These are phyloP conservation scores for Grosmannia clavigera DNA, from an alignment of 2,329 filamentous ascomycete species.

Conservation along the genomic window DNA sequence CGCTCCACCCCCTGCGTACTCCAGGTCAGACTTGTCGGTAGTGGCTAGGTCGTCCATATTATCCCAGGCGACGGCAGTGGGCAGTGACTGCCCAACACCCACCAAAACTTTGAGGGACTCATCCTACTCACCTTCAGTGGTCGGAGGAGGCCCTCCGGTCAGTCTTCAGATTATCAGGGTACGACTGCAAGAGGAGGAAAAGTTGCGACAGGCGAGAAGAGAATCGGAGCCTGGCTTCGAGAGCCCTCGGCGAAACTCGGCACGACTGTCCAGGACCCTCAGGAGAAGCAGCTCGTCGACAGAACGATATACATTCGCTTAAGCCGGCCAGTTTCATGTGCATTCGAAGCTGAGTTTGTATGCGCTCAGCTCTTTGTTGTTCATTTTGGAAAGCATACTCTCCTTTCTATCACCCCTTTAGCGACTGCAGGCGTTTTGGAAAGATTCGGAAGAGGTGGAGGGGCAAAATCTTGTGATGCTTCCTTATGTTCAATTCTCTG, in stretches of 20 bases:
- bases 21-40: background rate
- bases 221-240: conserved; percentile 1
- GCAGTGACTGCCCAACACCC: background rate
- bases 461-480: too few relatives aligned
- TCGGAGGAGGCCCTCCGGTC: background rate
- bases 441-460: too few relatives aligned
- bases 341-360: too few relatives aligned
- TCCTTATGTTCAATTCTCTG: too few relatives aligned
- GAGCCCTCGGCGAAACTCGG: conserved; percentile 3
- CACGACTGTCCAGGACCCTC: conserved; percentile 1
- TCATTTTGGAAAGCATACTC: background rate
- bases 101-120: background rate
- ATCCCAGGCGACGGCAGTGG: background rate
- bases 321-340: background rate
- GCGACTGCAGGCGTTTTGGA: background rate
- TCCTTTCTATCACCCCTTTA: background rate
- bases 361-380: background rate
- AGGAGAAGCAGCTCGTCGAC: background rate
- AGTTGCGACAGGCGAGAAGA: conserved; percentile 7
- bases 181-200: conserved; percentile 5
- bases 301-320: background rate
- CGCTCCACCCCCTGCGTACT: background rate
- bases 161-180: conserved; percentile 3
- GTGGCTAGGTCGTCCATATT: background rate
- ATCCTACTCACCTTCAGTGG: background rate